These are phyloP conservation scores for Chrysosporium keratinophilum DNA, from an alignment of 2,329 filamentous ascomycete species.

Conservation along the genomic window DNA sequence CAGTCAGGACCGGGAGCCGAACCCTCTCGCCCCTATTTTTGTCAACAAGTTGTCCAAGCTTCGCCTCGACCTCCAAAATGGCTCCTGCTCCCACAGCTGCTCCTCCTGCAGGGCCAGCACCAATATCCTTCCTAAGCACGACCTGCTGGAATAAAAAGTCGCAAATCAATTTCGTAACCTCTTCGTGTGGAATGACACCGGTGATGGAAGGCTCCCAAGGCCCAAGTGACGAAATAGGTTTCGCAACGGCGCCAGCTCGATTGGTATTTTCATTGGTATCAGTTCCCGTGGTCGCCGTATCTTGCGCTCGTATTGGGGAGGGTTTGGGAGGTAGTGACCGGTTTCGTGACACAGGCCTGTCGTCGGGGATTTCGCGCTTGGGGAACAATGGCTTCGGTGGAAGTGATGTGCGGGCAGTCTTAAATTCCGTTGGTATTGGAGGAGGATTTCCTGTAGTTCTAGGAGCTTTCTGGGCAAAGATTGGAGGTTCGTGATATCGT, in stretches of 20 bases:
- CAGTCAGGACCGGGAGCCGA: constrained; percentile 55
- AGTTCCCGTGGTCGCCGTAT: constrained; percentile 12
- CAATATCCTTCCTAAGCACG: constrained; percentile 54
- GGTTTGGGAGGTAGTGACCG: constrained; percentile 12
- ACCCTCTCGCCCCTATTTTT: constrained; percentile 61
- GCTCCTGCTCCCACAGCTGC: constrained; percentile 56
- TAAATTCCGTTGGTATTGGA: constrained; percentile 27
- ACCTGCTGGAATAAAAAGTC: constrained; percentile 70
- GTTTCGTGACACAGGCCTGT: constrained; percentile 5
- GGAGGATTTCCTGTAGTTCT: constrained; percentile 35
- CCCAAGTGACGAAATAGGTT: constrained; percentile 25
- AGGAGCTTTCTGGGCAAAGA: constrained; percentile 40
- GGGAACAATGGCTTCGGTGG: constrained; percentile 20
- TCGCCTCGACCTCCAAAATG: constrained; percentile 86
- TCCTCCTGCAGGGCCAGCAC: constrained; percentile 42
- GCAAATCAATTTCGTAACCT: constrained; percentile 63
- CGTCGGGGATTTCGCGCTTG: constrained; percentile 23
- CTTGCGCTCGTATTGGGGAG: constrained; percentile 15
- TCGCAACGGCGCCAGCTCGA: constrained; percentile 17
- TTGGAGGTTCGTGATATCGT: constrained; percentile 44
- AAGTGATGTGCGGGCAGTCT: constrained; percentile 15
- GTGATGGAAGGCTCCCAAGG: constrained; percentile 53
- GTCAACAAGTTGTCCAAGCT: constrained; percentile 72
- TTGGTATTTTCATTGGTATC: constrained; percentile 24
- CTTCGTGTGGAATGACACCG: constrained; percentile 59